These are phyloP conservation scores for Brassica cretica DNA, from an alignment of 345 rosid genomes.

Conservation along the genomic window DNA sequence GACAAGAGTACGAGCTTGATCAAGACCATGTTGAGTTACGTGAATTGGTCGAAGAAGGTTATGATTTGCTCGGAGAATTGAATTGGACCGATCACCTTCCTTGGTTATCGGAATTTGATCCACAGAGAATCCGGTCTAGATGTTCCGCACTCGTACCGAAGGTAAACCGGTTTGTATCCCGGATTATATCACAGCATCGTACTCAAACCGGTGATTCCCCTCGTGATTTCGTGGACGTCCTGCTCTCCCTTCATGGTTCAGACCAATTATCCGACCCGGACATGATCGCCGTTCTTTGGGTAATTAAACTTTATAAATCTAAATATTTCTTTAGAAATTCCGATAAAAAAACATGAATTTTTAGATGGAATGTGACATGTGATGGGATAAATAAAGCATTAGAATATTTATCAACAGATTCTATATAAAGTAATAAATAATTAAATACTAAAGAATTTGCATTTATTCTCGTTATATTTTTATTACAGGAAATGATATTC, in stretches of 20 bases:
- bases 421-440: slow-evolving; percentile 23
- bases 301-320: slow-evolving; percentile 16
- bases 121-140: slow-evolving; percentile 63
- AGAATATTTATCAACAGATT: slow-evolving; percentile 24
- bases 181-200: slow-evolving; percentile 56
- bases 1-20: slow-evolving; percentile 49
- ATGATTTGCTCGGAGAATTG: slow-evolving; percentile 57
- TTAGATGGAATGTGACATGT: slow-evolving; percentile 13
- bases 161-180: slow-evolving; percentile 64
- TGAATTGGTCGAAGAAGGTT: slow-evolving; percentile 67
- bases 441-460: not conserved
- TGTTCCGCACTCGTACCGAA: slow-evolving; percentile 65
- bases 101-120: slow-evolving; percentile 66
- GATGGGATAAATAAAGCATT: slow-evolving; percentile 15
- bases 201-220: slow-evolving; percentile 31
- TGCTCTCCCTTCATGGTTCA: slow-evolving; percentile 58
- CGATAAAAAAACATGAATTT: not conserved
- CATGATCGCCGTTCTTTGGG: slow-evolving; percentile 84
- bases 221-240: slow-evolving; percentile 68
- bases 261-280: slow-evolving; percentile 60
- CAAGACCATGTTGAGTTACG: slow-evolving; percentile 43
- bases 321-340: not conserved
- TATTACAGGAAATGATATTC: slow-evolving; percentile 80
- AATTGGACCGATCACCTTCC: slow-evolving; percentile 78
- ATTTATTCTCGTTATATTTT: not conserved